Conservation (phyloP, 2,329 filamentous ascomycete species). For the Colletotrichum sidae region DNA sequence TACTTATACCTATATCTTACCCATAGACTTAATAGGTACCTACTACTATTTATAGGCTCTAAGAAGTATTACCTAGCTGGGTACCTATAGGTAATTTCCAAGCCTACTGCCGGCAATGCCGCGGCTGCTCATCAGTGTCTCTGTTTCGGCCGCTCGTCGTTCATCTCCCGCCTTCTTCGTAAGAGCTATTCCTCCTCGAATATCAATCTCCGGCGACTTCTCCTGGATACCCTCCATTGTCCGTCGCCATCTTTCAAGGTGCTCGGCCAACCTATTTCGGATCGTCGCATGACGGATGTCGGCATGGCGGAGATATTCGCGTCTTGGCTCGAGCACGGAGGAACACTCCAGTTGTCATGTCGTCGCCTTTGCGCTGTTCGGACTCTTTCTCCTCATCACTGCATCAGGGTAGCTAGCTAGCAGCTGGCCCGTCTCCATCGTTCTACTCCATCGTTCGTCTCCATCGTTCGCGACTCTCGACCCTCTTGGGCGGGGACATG, state of each 20-base stretch:
- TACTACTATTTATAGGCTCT: too few relatives aligned
- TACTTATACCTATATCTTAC: too few relatives aligned
- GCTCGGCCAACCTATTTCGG: neutral
- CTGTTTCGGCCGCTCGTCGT: neutral
- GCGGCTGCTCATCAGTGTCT: too few relatives aligned
- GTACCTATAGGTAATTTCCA: too few relatives aligned
- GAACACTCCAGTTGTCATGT: neutral
- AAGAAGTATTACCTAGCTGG: too few relatives aligned
- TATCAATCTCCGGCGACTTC: conserved; percentile 14
- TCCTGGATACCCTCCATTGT: conserved; percentile 1
- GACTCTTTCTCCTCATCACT: conserved; percentile 6
- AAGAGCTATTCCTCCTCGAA: neutral
- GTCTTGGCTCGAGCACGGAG: conserved; percentile 1
- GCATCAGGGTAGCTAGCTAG: too few relatives aligned
- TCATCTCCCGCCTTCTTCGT: neutral
- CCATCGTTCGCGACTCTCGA: conserved; percentile 8
- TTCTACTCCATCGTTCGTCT: neutral
- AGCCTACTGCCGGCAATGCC: neutral
- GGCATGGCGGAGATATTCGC: conserved; percentile 9
- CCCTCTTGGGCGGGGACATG: conserved; percentile 6
- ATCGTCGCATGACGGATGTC: conserved; percentile 11
- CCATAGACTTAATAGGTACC: too few relatives aligned
- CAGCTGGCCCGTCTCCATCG: neutral
- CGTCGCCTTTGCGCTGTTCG: neutral
- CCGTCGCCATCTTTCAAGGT: conserved; percentile 7